Conservation (phyloP, 768 basidiomycete species). For the Pleurotus ostreatus region DNA sequence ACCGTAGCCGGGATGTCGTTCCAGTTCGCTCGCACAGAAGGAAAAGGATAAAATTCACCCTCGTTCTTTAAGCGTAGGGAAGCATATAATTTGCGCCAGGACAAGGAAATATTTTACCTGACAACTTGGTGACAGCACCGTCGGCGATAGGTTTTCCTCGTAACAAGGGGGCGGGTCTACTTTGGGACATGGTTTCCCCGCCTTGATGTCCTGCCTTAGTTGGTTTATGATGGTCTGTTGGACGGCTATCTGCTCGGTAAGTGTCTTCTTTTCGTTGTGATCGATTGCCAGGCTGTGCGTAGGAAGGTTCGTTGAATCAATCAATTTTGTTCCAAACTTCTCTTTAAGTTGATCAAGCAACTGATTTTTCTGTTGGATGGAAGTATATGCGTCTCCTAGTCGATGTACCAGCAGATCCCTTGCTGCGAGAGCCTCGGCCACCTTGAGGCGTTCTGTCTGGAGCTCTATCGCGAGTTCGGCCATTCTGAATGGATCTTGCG, state of each 20-base stretch:
- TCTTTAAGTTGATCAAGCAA: constrained; percentile 44
- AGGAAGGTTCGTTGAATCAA: constrained; percentile 12
- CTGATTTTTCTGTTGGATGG: constrained; percentile 57
- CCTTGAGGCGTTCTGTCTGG: constrained; percentile 47
- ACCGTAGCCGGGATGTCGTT: neutral
- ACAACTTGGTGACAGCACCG: neutral
- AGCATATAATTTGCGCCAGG: neutral
- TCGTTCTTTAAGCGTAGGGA: neutral
- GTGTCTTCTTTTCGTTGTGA: constrained; percentile 18
- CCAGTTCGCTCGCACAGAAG: neutral
- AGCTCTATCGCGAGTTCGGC: constrained; percentile 54
- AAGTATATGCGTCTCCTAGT: constrained; percentile 55
- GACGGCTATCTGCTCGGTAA: constrained; percentile 32
- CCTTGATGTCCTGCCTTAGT: constrained; percentile 30
- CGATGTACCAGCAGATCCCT: constrained; percentile 59
- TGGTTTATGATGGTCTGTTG: constrained; percentile 35
- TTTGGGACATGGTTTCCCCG: constrained; percentile 23
- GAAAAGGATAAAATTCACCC: constrained; percentile 1
- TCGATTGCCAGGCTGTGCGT: constrained; percentile 15
- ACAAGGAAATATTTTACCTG: neutral
- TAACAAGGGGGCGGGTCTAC: constrained; percentile 30
- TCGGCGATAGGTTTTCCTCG: constrained; percentile 20
- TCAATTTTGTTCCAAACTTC: constrained; percentile 3
- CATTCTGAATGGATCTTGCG: constrained; percentile 40
- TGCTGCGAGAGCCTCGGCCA: constrained; percentile 55